Evolutionary conservation across 306 rosid species (phyloP).

Genomic region (Castanospermum australe): DNA sequence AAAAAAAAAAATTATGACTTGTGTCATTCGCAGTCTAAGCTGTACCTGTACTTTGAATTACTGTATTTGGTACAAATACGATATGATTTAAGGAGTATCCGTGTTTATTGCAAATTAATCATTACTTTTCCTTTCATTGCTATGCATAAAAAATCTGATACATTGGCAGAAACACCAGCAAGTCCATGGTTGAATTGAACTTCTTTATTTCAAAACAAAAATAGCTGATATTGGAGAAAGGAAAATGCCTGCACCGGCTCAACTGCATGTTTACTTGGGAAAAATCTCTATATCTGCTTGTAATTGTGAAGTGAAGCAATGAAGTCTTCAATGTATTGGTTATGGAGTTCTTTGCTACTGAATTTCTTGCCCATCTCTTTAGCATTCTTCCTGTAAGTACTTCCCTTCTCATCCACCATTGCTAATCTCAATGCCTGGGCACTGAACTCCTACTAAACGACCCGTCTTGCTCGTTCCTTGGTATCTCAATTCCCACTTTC

Average conservation of each 20-base stretch:
- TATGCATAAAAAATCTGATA: neutral
- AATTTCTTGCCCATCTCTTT: constrained; percentile 37
- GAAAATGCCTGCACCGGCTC: neutral
- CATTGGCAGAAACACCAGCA: neutral
- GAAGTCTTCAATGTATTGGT: constrained; percentile 30
- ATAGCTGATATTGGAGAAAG: neutral
- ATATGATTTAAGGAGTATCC: too few relatives aligned
- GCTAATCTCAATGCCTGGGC: constrained; percentile 40
- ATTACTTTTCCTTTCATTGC: neutral
- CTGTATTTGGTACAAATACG: too few relatives aligned
- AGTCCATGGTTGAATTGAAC: neutral
- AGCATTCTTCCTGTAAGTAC: constrained; percentile 37
- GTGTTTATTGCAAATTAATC: too few relatives aligned
- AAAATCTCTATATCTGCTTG: neutral
- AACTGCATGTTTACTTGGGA: neutral
- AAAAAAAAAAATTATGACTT: too few relatives aligned
- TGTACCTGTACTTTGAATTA: too few relatives aligned
- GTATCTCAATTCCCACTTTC: constrained; percentile 40
- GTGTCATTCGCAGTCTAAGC: too few relatives aligned
- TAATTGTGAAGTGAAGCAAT: constrained; percentile 32
- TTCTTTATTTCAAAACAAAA: neutral
- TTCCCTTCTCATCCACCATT: constrained; percentile 36
- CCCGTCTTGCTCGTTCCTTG: constrained; percentile 35
- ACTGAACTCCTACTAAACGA: constrained; percentile 31
- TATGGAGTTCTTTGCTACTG: constrained; percentile 26